These are phyloP conservation scores for Blepharisma japonicum DNA, from an alignment of 73 alveolate genomes.

Conservation along the genomic window DNA sequence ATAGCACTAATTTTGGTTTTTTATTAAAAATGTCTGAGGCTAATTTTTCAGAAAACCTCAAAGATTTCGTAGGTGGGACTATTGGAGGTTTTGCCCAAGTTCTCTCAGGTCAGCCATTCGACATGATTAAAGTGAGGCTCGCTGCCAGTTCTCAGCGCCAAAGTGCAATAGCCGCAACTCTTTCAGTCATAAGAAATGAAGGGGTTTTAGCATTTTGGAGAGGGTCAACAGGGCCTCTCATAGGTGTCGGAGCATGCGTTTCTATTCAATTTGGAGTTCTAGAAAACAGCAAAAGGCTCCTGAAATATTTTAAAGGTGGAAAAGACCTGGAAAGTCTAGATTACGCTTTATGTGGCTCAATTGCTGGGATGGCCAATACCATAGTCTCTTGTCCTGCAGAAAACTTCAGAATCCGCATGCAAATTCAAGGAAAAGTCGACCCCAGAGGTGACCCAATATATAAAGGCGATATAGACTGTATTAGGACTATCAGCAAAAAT, in stretches of 20 bases:
- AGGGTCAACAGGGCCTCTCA: conserved; percentile 35
- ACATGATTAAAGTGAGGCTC: conserved; percentile 21
- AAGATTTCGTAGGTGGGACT: conserved; percentile 40
- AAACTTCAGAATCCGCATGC: conserved; percentile 2
- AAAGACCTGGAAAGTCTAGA: conserved; percentile 5
- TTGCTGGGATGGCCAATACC: conserved; percentile 25
- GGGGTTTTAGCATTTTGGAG: conserved; percentile 45
- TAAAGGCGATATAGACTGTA: conserved; percentile 8
- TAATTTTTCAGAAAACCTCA: neutral
- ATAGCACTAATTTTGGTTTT: too few species aligned
- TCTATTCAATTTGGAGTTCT: conserved; percentile 26
- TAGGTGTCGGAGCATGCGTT: conserved; percentile 27
- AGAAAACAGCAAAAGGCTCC: neutral
- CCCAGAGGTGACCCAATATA: conserved; percentile 24
- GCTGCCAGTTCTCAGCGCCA: conserved; percentile 32
- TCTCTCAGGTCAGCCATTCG: conserved; percentile 32
- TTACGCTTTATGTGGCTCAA: conserved; percentile 5
- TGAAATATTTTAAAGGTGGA: neutral
- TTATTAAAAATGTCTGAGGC: too few species aligned
- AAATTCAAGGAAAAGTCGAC: conserved; percentile 24
- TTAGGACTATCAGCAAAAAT: neutral
- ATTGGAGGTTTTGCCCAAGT: conserved; percentile 46
- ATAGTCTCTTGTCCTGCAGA: conserved; percentile 25
- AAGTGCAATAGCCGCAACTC: conserved; percentile 36
- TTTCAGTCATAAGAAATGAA: conserved; percentile 32